These are phyloP conservation scores for Akebia trifoliata DNA, from an alignment of 164 flowering plant genomes.

Conservation along the genomic window DNA sequence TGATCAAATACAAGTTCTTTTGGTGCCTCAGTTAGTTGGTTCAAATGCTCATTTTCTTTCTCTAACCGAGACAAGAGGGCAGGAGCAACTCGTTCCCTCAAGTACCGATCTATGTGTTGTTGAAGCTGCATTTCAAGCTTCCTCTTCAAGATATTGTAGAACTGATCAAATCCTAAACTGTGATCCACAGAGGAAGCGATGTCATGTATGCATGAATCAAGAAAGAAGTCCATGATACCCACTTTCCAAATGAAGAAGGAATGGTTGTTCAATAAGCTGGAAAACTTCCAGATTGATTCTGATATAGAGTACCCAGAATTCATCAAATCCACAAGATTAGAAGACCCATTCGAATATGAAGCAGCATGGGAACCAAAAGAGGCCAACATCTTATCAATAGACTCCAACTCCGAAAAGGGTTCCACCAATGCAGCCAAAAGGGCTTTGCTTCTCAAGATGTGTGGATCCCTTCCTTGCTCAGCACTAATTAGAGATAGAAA, in stretches of 20 bases:
- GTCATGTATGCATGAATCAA: constrained; percentile 81
- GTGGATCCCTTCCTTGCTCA: constrained; percentile 43
- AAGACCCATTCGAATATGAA: constrained; percentile 25
- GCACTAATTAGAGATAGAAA: constrained; percentile 44
- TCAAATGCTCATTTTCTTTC: constrained; percentile 58
- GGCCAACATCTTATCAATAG: constrained; percentile 46
- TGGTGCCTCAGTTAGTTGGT: constrained; percentile 30
- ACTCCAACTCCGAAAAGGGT: constrained; percentile 78
- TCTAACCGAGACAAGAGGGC: constrained; percentile 51
- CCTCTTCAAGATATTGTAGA: constrained; percentile 51
- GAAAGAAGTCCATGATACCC: constrained; percentile 64
- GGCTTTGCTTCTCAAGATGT: constrained; percentile 46
- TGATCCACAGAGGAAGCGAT: constrained; percentile 64
- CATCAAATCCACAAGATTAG: constrained; percentile 36
- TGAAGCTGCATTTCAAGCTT: constrained; percentile 71
- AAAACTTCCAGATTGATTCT: constrained; percentile 66
- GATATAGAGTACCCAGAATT: constrained; percentile 60
- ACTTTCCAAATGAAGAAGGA: constrained; percentile 85
- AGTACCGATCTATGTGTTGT: constrained; percentile 49
- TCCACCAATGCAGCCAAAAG: constrained; percentile 47
- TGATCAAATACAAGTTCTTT: constrained; percentile 40
- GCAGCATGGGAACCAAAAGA: constrained; percentile 28
- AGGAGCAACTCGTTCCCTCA: constrained; percentile 66
- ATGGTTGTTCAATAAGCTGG: constrained; percentile 39
- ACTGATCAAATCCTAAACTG: constrained; percentile 81